A percentile compares a stretch with the other conserved stretches of the same genome.
Conservation (phyloP, 169 alveolate species). For the Cryptosporidium canis region DNA sequence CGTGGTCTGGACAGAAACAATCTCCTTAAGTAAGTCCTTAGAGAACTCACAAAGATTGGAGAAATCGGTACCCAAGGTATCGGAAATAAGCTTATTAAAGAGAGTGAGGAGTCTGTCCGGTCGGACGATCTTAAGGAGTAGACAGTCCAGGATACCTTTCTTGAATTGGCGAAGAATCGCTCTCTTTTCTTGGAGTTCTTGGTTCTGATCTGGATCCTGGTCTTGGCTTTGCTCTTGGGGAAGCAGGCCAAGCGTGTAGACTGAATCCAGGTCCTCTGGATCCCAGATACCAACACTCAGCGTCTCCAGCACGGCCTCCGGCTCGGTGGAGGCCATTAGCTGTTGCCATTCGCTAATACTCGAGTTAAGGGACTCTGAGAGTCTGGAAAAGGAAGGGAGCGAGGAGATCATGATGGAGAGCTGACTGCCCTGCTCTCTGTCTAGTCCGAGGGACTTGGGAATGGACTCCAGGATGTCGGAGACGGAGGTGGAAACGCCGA, state of each 20-base stretch:
- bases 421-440: slow-evolving; percentile 18
- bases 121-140: slow-evolving; percentile 89
- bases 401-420: slow-evolving; percentile 1
- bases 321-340: slow-evolving; percentile 70
- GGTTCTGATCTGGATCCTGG: background rate
- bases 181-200: background rate
- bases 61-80: slow-evolving; percentile 88
- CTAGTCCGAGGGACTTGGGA: slow-evolving; percentile 13
- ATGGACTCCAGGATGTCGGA: background rate
- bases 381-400: slow-evolving; percentile 44
- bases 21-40: slow-evolving; percentile 84
- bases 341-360: slow-evolving; percentile 65
- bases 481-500: background rate
- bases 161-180: background rate
- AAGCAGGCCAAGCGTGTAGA: background rate
- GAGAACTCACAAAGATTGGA: slow-evolving; percentile 87
- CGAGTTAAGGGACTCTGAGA: slow-evolving; percentile 42
- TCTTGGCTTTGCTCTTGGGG: no score
- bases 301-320: slow-evolving; percentile 61
- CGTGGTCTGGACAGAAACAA: slow-evolving; percentile 88
- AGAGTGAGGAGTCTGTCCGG: slow-evolving; percentile 92
- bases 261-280: background rate
- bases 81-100: slow-evolving; percentile 83
- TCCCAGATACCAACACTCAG: slow-evolving; percentile 32
- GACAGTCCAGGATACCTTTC: slow-evolving; percentile 74